phyloP scores from a whole-genome alignment of 495 filamentous ascomycete species.

The Xylaria acuta region DNA sequence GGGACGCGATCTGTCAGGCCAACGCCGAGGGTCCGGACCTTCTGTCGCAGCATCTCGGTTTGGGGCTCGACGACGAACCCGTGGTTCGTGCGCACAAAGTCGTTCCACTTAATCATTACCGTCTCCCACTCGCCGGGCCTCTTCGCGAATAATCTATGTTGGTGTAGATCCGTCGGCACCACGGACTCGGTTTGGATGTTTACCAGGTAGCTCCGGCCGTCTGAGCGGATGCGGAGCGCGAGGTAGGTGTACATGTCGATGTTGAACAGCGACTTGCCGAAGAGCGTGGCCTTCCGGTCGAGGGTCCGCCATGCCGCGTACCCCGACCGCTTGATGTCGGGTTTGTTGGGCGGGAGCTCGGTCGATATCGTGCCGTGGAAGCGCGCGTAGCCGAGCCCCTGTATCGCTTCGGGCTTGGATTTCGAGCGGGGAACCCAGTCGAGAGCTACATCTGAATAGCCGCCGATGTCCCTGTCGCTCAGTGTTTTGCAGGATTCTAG shows the following conservation, averaged over 20 bases:
- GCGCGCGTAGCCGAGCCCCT: slow-evolving; percentile 58
- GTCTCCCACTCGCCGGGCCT: slow-evolving; percentile 91
- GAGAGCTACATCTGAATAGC: slow-evolving; percentile 75
- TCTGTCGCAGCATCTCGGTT: slow-evolving; percentile 81
- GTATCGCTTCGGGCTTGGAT: slow-evolving; percentile 41
- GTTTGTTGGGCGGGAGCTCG: slow-evolving; percentile 74
- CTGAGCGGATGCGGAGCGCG: slow-evolving; percentile 86
- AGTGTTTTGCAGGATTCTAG: slow-evolving; percentile 78
- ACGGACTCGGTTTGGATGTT: slow-evolving; percentile 95
- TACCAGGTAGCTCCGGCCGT: slow-evolving; percentile 90
- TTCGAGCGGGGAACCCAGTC: slow-evolving; percentile 64
- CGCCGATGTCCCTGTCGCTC: slow-evolving; percentile 85
- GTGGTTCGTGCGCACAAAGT: slow-evolving; percentile 94
- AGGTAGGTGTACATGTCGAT: slow-evolving; percentile 88
- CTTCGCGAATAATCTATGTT: slow-evolving; percentile 86
- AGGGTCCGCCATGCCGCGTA: slow-evolving; percentile 87
- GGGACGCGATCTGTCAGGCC: slow-evolving; percentile 87
- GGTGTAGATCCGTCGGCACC: slow-evolving; percentile 91
- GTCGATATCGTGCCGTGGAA: slow-evolving; percentile 92
- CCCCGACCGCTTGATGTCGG: slow-evolving; percentile 74
- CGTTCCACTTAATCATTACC: slow-evolving; percentile 82
- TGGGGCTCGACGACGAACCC: slow-evolving; percentile 91
- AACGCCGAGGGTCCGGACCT: slow-evolving; percentile 83
- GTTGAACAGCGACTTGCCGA: slow-evolving; percentile 84
- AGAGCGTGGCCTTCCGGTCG: slow-evolving; percentile 67